Percentiles rank a stretch among this genome's conserved stretches.
Evolutionary conservation across 306 rosid species (phyloP).

Genomic region (Abrus precatorius): DNA sequence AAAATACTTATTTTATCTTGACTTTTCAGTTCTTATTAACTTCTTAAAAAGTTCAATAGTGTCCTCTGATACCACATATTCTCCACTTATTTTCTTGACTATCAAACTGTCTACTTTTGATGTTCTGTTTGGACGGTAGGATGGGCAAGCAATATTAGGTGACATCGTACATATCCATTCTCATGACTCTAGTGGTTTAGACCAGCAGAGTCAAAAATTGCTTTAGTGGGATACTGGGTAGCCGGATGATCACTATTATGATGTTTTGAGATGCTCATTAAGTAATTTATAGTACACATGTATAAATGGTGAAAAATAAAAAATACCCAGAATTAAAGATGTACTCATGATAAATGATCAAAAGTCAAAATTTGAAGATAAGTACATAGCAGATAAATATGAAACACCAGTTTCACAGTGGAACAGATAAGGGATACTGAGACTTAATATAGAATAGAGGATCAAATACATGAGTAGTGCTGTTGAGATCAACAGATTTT

Average conservation of each 20-base stretch:
- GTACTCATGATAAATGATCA: background rate
- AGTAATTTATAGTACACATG: background rate
- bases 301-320: background rate
- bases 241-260: background rate
- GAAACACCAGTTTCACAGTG: background rate
- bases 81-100: background rate
- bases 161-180: background rate
- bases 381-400: background rate
- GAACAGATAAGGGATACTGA: background rate
- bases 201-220: background rate
- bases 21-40: background rate
- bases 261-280: background rate
- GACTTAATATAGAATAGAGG: background rate
- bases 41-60: background rate
- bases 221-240: constrained; percentile 1
- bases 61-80: constrained; percentile 6
- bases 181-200: background rate
- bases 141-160: constrained; percentile 16
- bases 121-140: constrained; percentile 27
- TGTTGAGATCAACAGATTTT: background rate
- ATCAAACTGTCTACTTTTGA: constrained; percentile 14
- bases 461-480: background rate
- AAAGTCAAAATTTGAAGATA: background rate
- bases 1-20: background rate
- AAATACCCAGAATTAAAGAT: background rate